A percentile compares a stretch with the other conserved stretches of the same genome.
These are phyloP conservation scores for Daphne laureola DNA, from an alignment of 441 rosid species.

Conservation along the genomic window DNA sequence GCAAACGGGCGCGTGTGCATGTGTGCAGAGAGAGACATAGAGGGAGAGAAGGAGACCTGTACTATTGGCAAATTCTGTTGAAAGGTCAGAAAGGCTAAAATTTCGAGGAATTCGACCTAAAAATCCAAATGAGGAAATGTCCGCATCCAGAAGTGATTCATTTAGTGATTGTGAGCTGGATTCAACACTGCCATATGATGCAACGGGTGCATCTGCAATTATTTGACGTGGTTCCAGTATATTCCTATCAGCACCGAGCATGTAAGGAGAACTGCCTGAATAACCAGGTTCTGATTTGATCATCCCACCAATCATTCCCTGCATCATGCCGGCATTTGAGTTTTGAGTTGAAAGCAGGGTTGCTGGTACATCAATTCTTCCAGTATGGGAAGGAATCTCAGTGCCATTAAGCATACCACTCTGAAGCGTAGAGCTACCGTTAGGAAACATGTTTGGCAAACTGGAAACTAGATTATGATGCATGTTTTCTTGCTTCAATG, in stretches of 20 bases:
- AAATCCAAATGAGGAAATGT: constrained; percentile 64
- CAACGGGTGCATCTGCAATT: constrained; percentile 55
- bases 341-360: constrained; percentile 59
- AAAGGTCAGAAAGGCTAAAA: constrained; percentile 91
- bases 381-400: constrained; percentile 58
- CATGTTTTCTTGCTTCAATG: constrained; percentile 52
- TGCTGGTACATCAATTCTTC: constrained; percentile 46
- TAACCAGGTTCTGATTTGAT: constrained; percentile 75
- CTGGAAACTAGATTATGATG: constrained; percentile 43
- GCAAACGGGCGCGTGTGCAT: not conserved
- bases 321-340: constrained; percentile 63
- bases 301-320: constrained; percentile 73
- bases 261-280: constrained; percentile 51
- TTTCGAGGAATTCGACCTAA: constrained; percentile 73
- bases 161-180: constrained; percentile 65
- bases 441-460: constrained; percentile 50
- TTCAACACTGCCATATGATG: constrained; percentile 68
- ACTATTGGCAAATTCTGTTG: constrained; percentile 85
- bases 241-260: constrained; percentile 66
- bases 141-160: constrained; percentile 69
- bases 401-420: constrained; percentile 47
- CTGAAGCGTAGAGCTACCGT: constrained; percentile 58
- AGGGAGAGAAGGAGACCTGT: constrained; percentile 52
- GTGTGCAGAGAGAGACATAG: constrained; percentile 1
- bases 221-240: constrained; percentile 59